Conservation (phyloP, 2,329 filamentous ascomycete species). For the Pleurostoma richardsiae region DNA sequence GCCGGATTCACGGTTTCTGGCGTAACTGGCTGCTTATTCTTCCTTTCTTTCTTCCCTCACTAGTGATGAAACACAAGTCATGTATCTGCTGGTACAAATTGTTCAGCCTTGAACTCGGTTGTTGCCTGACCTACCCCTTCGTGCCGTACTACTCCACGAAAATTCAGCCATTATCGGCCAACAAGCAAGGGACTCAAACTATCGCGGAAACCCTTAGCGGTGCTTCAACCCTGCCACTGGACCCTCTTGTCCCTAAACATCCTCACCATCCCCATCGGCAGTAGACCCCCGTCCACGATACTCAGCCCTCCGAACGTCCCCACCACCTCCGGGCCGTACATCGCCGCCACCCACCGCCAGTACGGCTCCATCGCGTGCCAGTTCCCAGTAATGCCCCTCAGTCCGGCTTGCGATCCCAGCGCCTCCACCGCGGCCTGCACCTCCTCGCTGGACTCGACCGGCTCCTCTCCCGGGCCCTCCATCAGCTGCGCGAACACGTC, state of each 20-base stretch:
- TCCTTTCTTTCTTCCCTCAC: no score
- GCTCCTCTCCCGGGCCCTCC: conserved; percentile 16
- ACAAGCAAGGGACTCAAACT: no score
- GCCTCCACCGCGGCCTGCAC: conserved; percentile 10
- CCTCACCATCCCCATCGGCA: conserved; percentile 33
- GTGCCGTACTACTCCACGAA: no score
- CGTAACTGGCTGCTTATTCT: no score
- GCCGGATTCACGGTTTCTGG: no score
- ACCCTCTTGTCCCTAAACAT: conserved; percentile 28
- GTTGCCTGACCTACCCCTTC: no score
- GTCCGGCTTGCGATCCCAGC: conserved; percentile 7
- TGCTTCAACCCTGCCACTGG: conserved; percentile 27
- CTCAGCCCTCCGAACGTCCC: conserved; percentile 31
- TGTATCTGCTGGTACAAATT: no score
- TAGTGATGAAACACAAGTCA: no score
- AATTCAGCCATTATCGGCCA: no score
- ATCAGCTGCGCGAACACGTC: conserved; percentile 21
- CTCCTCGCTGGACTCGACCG: conserved; percentile 15
- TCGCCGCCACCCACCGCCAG: conserved; percentile 28
- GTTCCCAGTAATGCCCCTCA: background rate
- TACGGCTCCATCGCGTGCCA: conserved; percentile 17
- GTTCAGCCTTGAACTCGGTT: no score
- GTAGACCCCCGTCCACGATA: conserved; percentile 30
- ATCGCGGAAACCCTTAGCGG: no score
- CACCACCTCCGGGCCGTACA: conserved; percentile 32